A percentile compares a stretch with the other conserved stretches of the same genome.
phyloP scores from a whole-genome alignment of 352 stramenopile genomes.

The Blastocystis sp. region DNA sequence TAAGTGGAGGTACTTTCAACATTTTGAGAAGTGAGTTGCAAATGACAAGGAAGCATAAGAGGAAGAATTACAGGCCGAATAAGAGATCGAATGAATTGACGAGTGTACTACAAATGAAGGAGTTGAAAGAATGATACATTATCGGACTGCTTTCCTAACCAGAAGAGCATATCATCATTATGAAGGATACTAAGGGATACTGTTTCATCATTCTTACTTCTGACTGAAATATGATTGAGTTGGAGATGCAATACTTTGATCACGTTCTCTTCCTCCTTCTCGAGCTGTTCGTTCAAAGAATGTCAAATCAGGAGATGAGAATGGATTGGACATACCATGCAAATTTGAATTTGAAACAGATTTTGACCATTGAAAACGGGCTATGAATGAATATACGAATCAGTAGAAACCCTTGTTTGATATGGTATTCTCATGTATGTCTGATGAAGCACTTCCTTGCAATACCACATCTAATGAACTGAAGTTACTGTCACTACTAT shows the following conservation, averaged over 20 bases:
- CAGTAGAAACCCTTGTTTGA: not conserved
- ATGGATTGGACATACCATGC: not conserved
- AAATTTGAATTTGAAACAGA: not conserved
- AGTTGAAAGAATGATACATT: not conserved
- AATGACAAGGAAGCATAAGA: not conserved
- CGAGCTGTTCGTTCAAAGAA: not conserved
- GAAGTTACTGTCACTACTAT: not conserved
- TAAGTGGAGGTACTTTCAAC: not conserved
- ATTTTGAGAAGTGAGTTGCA: not conserved
- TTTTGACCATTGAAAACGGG: not conserved
- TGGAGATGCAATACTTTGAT: not conserved
- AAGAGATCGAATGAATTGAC: constrained; percentile 25
- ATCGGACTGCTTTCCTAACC: not conserved
- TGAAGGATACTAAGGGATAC: constrained; percentile 1
- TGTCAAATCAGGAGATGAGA: constrained; percentile 25
- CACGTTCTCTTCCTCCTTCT: not conserved
- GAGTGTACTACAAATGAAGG: not conserved
- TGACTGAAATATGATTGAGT: not conserved
- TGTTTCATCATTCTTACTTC: not conserved
- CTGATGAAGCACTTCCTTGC: not conserved
- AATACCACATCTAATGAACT: not conserved
- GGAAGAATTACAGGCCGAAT: constrained; percentile 22
- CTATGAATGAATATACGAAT: not conserved
- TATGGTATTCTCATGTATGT: not conserved
- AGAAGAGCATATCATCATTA: constrained; percentile 47